Evolutionary conservation across 257 asterid species (phyloP), one percentile per base, ranked within the genome.

Genomic region (Apocynum venetum): DNA sequence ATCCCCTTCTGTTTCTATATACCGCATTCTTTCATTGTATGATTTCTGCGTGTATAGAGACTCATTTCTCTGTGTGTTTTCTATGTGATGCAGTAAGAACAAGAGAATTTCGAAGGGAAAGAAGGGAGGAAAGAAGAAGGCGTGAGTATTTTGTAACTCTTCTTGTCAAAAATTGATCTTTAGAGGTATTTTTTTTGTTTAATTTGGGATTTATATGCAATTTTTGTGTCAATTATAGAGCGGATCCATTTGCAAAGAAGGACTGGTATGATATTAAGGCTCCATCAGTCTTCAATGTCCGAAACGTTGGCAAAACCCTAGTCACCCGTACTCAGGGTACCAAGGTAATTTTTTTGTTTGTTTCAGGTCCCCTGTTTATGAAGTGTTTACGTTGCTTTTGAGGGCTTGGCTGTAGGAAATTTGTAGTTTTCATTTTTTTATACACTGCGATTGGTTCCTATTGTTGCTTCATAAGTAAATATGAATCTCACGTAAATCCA

Each of bases 41-140:
- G 73, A 17, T n/a, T 52, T 49, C 11, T 0, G 14, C 49, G 20
- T 73, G 15, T 0, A 2, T 14, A 47, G n/a, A 52, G 47, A 10
- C n/a, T 8, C 8, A 47, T 60, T 13, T 68, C 36, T 35, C 5
- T 76, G 13, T 49, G 44, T 69, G 4, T 12, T 82, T 44, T 77
- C 53, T 78, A 64, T 52, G 35, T 49, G 51, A 43, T 76, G 64
- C 84, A 79, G 86, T 19, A 82, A 82, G 81, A 82, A 82, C 79
- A 82, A 82, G 83, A 63, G 86, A 78, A 82, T 82, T 25, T 82
- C 86, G 73, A 82, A 82, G 86, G 86, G 86, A 7, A 82, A 82
- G 83, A 82, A 82, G 64, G 86, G 86, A 79, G 86, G 86, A 56
- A 82, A 82, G 86, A 82, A 82, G 86, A 82, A 82, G 59, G 86